These are phyloP conservation scores for Echinosophora koreensis DNA, from an alignment of 306 rosid species.

Conservation along the genomic window DNA sequence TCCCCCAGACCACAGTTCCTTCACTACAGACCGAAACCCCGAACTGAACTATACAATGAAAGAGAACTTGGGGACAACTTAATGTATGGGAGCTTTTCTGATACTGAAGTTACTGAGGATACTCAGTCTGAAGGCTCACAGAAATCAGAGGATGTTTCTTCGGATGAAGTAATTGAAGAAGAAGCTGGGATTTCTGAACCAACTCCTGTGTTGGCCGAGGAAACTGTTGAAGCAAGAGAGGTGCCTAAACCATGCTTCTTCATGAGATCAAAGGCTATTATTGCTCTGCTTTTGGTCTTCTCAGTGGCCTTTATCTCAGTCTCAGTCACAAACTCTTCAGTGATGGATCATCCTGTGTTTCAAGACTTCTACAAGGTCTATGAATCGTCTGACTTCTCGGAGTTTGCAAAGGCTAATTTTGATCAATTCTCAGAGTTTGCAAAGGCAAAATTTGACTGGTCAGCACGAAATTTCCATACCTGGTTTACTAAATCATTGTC, in stretches of 20 bases:
- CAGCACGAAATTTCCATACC: slow-evolving; percentile 31
- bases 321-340: slow-evolving; percentile 48
- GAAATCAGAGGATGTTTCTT: slow-evolving; percentile 66
- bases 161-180: slow-evolving; percentile 47
- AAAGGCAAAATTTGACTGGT: slow-evolving; percentile 28
- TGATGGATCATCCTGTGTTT: slow-evolving; percentile 47
- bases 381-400: slow-evolving; percentile 46
- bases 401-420: slow-evolving; percentile 55
- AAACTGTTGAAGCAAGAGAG: slow-evolving; percentile 47
- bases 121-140: slow-evolving; percentile 58
- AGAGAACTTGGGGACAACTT: slow-evolving; percentile 62
- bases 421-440: slow-evolving; percentile 57
- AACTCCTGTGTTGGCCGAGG: slow-evolving; percentile 34
- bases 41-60: slow-evolving; percentile 55
- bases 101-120: slow-evolving; percentile 67
- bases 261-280: slow-evolving; percentile 50
- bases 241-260: slow-evolving; percentile 46
- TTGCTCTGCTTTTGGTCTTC: slow-evolving; percentile 59
- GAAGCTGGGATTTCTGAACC: slow-evolving; percentile 56
- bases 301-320: slow-evolving; percentile 54
- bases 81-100: slow-evolving; percentile 62
- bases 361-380: slow-evolving; percentile 47
- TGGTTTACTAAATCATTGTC: slow-evolving; percentile 46
- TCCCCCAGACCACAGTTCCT: slow-evolving; percentile 94
- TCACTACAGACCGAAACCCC: slow-evolving; percentile 73